Percentiles rank a stretch among this genome's conserved stretches.
Evolutionary conservation across 1,139 yeast species (phyloP).

Genomic region (Saccharomyces pastorianus): DNA sequence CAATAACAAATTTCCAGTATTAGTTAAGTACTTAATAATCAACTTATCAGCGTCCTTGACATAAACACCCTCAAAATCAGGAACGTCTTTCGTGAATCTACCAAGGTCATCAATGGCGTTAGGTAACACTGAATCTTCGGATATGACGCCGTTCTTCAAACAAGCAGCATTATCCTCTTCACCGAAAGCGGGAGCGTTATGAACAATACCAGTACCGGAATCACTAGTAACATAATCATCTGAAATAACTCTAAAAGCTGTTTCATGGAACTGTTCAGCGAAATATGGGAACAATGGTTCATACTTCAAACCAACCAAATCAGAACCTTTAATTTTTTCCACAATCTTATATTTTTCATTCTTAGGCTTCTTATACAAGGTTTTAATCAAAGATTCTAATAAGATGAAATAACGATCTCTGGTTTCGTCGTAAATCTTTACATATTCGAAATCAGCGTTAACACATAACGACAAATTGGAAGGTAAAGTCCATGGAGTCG

Average conservation of each 20-base stretch:
- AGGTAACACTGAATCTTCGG: conserved; percentile 67
- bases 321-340: conserved; percentile 70
- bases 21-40: conserved; percentile 78
- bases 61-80: conserved; percentile 71
- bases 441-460: conserved; percentile 82
- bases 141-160: conserved; percentile 63
- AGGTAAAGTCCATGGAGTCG: conserved; percentile 99
- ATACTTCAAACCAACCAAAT: conserved; percentile 70
- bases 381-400: conserved; percentile 69
- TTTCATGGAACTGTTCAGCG: conserved; percentile 60
- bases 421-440: conserved; percentile 84
- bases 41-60: conserved; percentile 94
- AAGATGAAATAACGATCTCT: conserved; percentile 72
- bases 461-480: conserved; percentile 89
- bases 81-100: conserved; percentile 63
- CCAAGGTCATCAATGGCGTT: conserved; percentile 94
- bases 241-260: conserved; percentile 72
- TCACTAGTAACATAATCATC: conserved; percentile 85
- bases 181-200: conserved; percentile 98
- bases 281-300: conserved; percentile 80
- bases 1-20: conserved; percentile 63
- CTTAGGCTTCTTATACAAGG: conserved; percentile 89
- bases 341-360: conserved; percentile 79
- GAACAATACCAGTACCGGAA: conserved; percentile 98
- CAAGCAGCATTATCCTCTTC: conserved; percentile 93